A percentile compares a stretch with the other conserved stretches of the same genome.
Evolutionary conservation across 1,284 basidiomycete species (phyloP).

Genomic region (Trichosporon coremiiforme): DNA sequence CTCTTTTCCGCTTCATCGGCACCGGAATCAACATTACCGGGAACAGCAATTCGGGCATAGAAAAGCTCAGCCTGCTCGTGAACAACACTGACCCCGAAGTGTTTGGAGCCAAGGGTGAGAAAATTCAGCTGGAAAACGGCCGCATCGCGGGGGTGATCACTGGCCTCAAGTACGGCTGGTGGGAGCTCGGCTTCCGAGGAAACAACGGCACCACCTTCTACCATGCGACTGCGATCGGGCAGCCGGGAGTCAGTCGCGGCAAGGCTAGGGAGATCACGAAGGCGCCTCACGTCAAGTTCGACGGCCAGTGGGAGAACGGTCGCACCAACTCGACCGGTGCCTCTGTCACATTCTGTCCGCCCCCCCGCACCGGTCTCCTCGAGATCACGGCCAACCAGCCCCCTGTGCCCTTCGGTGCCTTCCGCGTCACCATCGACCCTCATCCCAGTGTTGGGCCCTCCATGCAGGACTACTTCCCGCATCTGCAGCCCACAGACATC

Average conservation of each 20-base stretch:
- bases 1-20: not conserved
- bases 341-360: not conserved
- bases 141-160: not conserved
- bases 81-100: not conserved
- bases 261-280: not conserved
- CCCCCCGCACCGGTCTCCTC: not conserved
- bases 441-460: not conserved
- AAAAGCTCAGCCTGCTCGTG: not conserved
- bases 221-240: not conserved
- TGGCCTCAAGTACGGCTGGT: not conserved
- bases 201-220: not conserved
- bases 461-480: not conserved
- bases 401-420: conserved; percentile 1
- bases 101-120: not conserved
- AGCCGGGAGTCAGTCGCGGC: not conserved
- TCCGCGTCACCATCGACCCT: conserved; percentile 3
- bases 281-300: not conserved
- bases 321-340: not conserved
- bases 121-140: not conserved
- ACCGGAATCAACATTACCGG: not conserved
- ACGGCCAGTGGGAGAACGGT: not conserved
- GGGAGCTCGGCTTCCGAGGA: not conserved
- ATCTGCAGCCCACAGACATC: not conserved
- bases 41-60: not conserved
- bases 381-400: not conserved